Base-by-base conservation (phyloP, 2,329 filamentous ascomycete genomes). In the Epichloe coenophiala region DNA sequence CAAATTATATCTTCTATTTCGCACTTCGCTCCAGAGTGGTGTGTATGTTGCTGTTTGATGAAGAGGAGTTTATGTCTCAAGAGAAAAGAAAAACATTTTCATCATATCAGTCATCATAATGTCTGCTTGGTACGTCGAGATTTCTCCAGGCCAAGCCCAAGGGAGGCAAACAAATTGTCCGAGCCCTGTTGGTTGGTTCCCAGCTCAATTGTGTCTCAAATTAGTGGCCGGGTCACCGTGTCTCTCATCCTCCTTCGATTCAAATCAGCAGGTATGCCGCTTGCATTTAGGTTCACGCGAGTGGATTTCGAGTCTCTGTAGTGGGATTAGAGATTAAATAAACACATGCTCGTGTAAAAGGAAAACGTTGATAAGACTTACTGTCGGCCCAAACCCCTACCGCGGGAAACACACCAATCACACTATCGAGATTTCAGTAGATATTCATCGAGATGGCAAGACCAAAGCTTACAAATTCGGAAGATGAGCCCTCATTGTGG, bases 401-500 rank as follows among this genome's bases (percentile, higher is more conserved):
- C 64, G 49, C 63, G 60, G 39, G 60, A 64, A 45, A 63, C 57
- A 49, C 64, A 66, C 64, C 64, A 75, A 49, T 75, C 72, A 55
- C 73, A 75, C 71, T 74, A 51, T 15, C 49, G 33, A 9, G 37
- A 21, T 8, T 58, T 71, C 59, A 70, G 67, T 54, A 53, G 4
- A n/a, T n/a, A 9, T 15, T 19, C 31, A 21, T 5, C 23, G 12
- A 23, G 13, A 21, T 23, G 8, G 41, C 15, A 31, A 21, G 33
- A 23, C 17, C 8, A 13, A 37, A 27, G 68, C 73, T 70, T 61
- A 78, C 75, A 57, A 71, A 65, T 37, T 74, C 81, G n/a, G 74
- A 68, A 12, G 83, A 86, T 40, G 85, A 91, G 15, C 87, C 86
- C 57, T 89, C 86, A 57, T 94, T 89, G 63, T 95, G 88, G 51